These are phyloP conservation scores for Apiotrichum brassicae DNA, from an alignment of 1,284 basidiomycete species.

Conservation along the genomic window DNA sequence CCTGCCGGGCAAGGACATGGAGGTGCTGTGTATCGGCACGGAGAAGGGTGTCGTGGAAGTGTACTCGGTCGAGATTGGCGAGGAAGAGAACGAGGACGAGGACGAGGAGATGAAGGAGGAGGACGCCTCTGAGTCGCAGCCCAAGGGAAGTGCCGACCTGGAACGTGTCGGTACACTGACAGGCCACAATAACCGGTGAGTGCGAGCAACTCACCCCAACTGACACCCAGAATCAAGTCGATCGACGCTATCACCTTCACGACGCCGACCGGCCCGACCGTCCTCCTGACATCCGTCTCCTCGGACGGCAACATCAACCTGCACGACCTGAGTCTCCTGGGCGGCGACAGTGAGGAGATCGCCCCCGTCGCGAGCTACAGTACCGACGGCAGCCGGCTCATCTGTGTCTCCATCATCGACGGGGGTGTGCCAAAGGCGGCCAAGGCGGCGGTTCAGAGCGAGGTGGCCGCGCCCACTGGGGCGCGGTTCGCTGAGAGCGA, in stretches of 20 bases:
- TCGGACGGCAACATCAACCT: conserved; percentile 77
- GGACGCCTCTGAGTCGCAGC: conserved; percentile 22
- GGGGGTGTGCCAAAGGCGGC: conserved; percentile 47
- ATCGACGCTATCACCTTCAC: conserved; percentile 35
- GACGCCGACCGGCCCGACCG: conserved; percentile 48
- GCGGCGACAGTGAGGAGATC: conserved; percentile 11
- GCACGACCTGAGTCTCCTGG: conserved; percentile 59
- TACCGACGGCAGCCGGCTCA: conserved; percentile 74
- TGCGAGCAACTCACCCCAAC: too few relatives aligned
- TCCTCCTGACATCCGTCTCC: conserved; percentile 65
- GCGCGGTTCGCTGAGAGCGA: conserved; percentile 20
- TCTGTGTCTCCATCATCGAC: conserved; percentile 65
- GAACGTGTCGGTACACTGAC: conserved; percentile 33
- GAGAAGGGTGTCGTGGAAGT: conserved; percentile 78
- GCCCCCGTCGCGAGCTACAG: conserved; percentile 63
- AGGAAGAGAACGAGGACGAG: conserved; percentile 22
- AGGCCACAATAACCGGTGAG: conserved; percentile 40
- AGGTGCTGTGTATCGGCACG: conserved; percentile 66
- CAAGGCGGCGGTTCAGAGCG: conserved; percentile 43
- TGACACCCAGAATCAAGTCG: conserved; percentile 37
- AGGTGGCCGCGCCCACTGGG: conserved; percentile 22
- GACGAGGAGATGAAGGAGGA: conserved; percentile 23
- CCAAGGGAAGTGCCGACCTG: conserved; percentile 26
- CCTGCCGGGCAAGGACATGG: conserved; percentile 48
- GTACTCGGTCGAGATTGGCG: conserved; percentile 51